Base-by-base conservation (phyloP, 345 rosid species). In the Anacardium occidentale region DNA sequence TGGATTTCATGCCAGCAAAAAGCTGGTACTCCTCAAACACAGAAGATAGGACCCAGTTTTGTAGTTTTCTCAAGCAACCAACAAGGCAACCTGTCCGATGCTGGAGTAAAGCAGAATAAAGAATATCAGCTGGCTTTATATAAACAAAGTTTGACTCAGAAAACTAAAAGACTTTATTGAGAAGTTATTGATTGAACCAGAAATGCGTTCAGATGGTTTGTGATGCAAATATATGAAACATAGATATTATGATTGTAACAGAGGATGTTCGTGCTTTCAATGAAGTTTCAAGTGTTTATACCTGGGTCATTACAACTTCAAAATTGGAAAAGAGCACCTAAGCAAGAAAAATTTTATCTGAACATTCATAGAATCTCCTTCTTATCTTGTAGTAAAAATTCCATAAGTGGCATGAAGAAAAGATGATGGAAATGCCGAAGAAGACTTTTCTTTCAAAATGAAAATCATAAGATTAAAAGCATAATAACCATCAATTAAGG, bases 71-170 rank as follows among this genome's bases (percentile, higher is more conserved):
- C 79, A 90, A 79, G 85, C 97, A 90, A 34, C 92, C 98, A 52
- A 93, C 97, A 13, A 93, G 88, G 77, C 90, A 83, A 69, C 98
- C 97, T 0, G 98, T 93, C 53, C 97, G 86, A 70, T 90, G 98
- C 98, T 92, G 97, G 80, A 84, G 12, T 26, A 5, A 66, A 42
- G 26, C 10, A 54, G 56, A 52, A 71, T 32, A 57, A 10, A 42
- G 7, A 71, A 69, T 7, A 11, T 67, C 59, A 72, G 68, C 0
- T 17, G 7, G 20, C 42, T 8, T 29, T 34, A n/a, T 15, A 51
- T 37, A 15, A 29, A 44, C 9, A 17, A 40, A 37, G 54, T 29
- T 29, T 3, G 3, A n/a, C n/a, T n/a, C n/a, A n/a, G n/a, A 29
- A 29, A 29, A 29, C 32, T 29, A 29, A 29, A 29, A 29, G 32